Percentiles rank a stretch among this genome's conserved stretches.
phyloP scores from a whole-genome alignment of 768 basidiomycete species.

The Rhodosporidiobolus odoratus region DNA sequence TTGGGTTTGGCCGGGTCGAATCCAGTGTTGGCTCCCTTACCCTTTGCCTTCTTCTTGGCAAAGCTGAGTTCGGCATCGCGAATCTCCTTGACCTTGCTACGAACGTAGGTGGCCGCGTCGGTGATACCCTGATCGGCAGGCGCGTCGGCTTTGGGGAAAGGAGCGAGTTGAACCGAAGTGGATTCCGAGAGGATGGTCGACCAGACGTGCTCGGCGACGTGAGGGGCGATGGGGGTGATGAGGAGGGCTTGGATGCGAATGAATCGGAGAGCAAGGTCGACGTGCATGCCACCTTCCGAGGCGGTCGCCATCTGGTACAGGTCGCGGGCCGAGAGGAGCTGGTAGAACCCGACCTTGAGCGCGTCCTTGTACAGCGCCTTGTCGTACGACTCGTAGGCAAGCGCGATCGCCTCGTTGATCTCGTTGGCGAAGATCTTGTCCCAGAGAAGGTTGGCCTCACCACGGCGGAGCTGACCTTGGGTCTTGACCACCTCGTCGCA shows the following conservation, averaged over 20 bases:
- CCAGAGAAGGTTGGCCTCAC: constrained; percentile 66
- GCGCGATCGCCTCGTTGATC: constrained; percentile 75
- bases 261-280: constrained; percentile 77
- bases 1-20: constrained; percentile 77
- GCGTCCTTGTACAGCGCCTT: constrained; percentile 94
- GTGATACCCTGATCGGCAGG: constrained; percentile 62
- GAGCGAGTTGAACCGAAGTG: constrained; percentile 71
- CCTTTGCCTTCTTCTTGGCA: constrained; percentile 73
- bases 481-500: constrained; percentile 85
- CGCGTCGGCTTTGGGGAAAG: constrained; percentile 66
- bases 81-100: constrained; percentile 79
- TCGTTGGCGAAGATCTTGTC: constrained; percentile 88
- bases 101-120: constrained; percentile 78
- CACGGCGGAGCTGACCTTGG: constrained; percentile 64
- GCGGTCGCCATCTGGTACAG: constrained; percentile 92
- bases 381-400: constrained; percentile 73
- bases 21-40: constrained; percentile 51
- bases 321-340: constrained; percentile 82
- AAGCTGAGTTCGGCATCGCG: constrained; percentile 77
- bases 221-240: constrained; percentile 80
- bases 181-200: constrained; percentile 62
- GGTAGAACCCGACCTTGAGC: constrained; percentile 90
- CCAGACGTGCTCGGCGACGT: constrained; percentile 91
- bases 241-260: constrained; percentile 74
- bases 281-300: constrained; percentile 68